Evolutionary conservation across 805 yeast species (phyloP).

Genomic region (Starmerella stellata): DNA sequence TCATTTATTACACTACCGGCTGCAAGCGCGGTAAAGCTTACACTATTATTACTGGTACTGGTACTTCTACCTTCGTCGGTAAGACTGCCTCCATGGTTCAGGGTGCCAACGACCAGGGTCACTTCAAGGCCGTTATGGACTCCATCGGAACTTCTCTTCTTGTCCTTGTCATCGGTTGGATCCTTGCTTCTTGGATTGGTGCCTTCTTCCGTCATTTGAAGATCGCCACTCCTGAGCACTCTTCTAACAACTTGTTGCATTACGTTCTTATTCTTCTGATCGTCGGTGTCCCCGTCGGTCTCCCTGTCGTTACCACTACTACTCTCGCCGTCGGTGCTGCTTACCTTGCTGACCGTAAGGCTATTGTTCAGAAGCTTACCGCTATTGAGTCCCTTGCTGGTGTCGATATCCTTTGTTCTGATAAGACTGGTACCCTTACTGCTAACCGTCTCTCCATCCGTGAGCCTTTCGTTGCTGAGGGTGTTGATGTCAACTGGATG

Average conservation of each 20-base stretch:
- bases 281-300: constrained; percentile 97
- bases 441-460: constrained; percentile 88
- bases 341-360: constrained; percentile 89
- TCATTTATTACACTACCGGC: constrained; percentile 82
- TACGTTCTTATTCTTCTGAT: constrained; percentile 87
- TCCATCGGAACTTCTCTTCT: constrained; percentile 87
- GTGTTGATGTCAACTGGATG: constrained; percentile 89
- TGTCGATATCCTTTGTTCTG: constrained; percentile 93
- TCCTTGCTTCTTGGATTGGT: constrained; percentile 80
- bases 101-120: constrained; percentile 95
- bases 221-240: constrained; percentile 45
- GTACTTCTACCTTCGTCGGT: constrained; percentile 90
- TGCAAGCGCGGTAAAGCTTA: constrained; percentile 93
- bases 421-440: constrained; percentile 93
- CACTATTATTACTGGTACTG: constrained; percentile 84
- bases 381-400: constrained; percentile 95
- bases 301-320: constrained; percentile 95
- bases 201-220: constrained; percentile 84
- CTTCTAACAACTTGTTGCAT: constrained; percentile 44
- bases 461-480: constrained; percentile 95
- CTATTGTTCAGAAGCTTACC: constrained; percentile 88
- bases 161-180: constrained; percentile 70
- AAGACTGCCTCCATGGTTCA: constrained; percentile 94
- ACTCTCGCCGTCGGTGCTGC: constrained; percentile 99
- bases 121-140: constrained; percentile 92